Conservation (phyloP, 2,329 filamentous ascomycete species). For the Epichloe hybrida region DNA sequence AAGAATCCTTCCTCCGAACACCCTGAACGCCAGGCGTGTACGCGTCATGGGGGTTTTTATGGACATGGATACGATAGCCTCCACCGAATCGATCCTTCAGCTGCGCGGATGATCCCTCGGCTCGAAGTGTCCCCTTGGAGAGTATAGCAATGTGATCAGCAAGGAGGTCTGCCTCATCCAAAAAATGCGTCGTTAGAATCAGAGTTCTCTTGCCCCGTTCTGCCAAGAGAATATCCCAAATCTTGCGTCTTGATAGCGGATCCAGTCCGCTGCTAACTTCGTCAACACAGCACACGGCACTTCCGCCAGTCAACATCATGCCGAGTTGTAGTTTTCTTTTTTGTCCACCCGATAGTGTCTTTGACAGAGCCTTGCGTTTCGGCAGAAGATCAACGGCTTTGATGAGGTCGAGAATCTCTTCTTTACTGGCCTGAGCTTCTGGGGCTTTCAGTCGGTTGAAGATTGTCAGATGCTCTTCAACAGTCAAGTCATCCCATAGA, state of each 20-base stretch:
- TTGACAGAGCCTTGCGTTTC: conserved; percentile 59
- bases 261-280: conserved; percentile 85
- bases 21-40: conserved; percentile 38
- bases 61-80: conserved; percentile 70
- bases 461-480: conserved; percentile 69
- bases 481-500: conserved; percentile 78
- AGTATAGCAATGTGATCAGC: conserved; percentile 82
- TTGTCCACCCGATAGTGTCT: conserved; percentile 78
- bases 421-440: conserved; percentile 37
- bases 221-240: conserved; percentile 85
- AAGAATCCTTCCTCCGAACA: conserved; percentile 42
- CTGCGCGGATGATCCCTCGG: conserved; percentile 71
- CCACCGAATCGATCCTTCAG: conserved; percentile 72
- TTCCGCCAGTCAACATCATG: conserved; percentile 90
- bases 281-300: conserved; percentile 77
- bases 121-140: conserved; percentile 70
- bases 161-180: conserved; percentile 83
- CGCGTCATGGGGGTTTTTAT: conserved; percentile 39
- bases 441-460: conserved; percentile 73
- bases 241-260: conserved; percentile 72
- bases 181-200: conserved; percentile 81
- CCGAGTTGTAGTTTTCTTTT: conserved; percentile 86
- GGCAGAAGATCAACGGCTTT: conserved; percentile 57
- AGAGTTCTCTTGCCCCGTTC: conserved; percentile 74
- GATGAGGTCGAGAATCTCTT: conserved; percentile 51